Base-by-base conservation (phyloP, 2,329 filamentous ascomycete species). In the Botryotinia calthae region DNA sequence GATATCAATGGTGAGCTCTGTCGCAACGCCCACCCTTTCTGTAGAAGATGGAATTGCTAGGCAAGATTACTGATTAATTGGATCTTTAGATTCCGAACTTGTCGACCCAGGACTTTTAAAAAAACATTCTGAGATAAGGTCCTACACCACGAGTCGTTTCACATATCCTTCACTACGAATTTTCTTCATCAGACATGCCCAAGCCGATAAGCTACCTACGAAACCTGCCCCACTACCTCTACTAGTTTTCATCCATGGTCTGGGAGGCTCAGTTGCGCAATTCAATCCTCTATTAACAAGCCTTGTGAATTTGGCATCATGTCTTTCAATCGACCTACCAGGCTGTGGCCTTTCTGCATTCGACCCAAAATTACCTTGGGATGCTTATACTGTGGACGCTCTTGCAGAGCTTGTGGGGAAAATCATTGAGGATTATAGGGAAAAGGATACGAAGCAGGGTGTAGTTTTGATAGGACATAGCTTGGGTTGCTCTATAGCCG, bases 221-320 rank as follows among this genome's bases (percentile, higher is more conserved):
- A 86, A 90, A 74, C 93, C 93, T 1, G 86, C 88, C 0, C 90
- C 93, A 0, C 83, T 98, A 18, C 96, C 96, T 1, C 84, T 99
- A 16, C 84, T 98, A 5, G 94, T 98, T 61, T 97, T 97, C 80
- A 86, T 98, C 73, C 96, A 98, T 79, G 96, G 96, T 1, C 86
- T 98, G 16, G 96, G 95, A n/a, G 96, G 96, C 66, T 97, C 93
- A 0, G 87, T 94, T 37, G 91, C 94, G 18, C 96, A 98, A 80
- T 98, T 98, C 80, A 88, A 93, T 72, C 89, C 92, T 44, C 84
- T 98, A 8, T 84, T 98, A 25, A 91, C 89, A 31, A 96, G 93
- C 81, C 86, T 99, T 65, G 88, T 92, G 68, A 94, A 97, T 79
- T 85, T 94, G 66, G 94, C 93, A 20, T 91, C 94, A 65, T 97